Evolutionary conservation across 257 asterid genomes (phyloP), one percentile per base, ranked within the genome.

Genomic region (Nicotiana attenuata): DNA sequence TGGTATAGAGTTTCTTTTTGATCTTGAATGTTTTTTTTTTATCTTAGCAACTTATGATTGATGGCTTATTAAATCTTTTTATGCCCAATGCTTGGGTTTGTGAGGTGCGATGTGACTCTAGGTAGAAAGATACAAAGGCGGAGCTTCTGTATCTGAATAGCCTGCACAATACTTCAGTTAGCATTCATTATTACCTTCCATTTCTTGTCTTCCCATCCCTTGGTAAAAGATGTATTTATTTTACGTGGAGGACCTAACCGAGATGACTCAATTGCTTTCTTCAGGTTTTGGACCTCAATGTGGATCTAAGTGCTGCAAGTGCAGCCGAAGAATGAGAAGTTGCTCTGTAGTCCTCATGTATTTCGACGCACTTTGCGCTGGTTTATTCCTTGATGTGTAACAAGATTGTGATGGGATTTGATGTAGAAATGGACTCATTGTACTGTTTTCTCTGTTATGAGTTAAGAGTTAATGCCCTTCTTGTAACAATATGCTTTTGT

Each of bases 271-370:
- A 65, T 56, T 31, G 57, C 26, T 76, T 35, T 29, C 19, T 79
- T 24, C 83, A 88, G 91, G 85, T 65, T 82, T 84, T 88, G 68
- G 89, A 88, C 77, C 88, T 86, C 65, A 84, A 88, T 22, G 91
- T 88, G 84, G 91, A 88, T 81, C 83, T 88, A 55, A 86, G 88
- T 81, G 87, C 87, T 55, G 91, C 91, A 31, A 88, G 87, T 65
- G 91, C 89, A 80, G 91, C 91, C 15, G 91, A 88, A 86, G 89
- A 86, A 84, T 86, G 85, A 86, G 82, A 22, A 41, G 13, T 41
- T 29, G 16, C 28, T 15, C 38, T 26, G 11, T 15, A 2, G 47
- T 9, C 55, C 77, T 16, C 28, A 10, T 69, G 13, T 69, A 38
- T 33, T 5, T 38, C 5, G 10, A 4, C 22, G 1, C 20, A 20